These are phyloP conservation scores for Macrotyloma uniflorum DNA, from an alignment of 306 rosid genomes.

Conservation along the genomic window DNA sequence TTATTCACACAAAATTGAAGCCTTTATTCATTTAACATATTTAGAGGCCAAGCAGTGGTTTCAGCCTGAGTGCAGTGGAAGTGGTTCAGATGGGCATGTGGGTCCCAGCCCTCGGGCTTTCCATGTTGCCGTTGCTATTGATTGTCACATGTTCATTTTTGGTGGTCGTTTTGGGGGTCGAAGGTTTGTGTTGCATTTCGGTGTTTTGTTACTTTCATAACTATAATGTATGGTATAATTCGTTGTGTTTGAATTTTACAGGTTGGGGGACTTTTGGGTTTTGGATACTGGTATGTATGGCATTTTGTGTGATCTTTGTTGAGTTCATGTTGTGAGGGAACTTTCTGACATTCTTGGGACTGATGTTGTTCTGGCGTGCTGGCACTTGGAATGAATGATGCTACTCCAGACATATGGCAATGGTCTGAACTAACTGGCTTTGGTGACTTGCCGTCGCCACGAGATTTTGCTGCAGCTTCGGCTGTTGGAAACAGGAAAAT, in stretches of 20 bases:
- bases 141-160: constrained; percentile 95
- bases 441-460: constrained; percentile 91
- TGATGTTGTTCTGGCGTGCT: constrained; percentile 30
- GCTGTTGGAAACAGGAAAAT: constrained; percentile 89
- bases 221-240: not conserved
- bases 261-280: constrained; percentile 99
- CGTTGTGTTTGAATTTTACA: constrained; percentile 46
- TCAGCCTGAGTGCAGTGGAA: constrained; percentile 91
- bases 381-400: constrained; percentile 26
- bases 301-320: constrained; percentile 18
- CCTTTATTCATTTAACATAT: constrained; percentile 29
- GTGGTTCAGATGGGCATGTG: constrained; percentile 77
- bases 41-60: constrained; percentile 84
- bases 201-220: not conserved
- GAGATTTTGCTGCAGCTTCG: constrained; percentile 95
- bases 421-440: constrained; percentile 97
- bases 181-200: constrained; percentile 53
- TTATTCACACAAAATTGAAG: not conserved
- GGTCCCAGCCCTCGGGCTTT: constrained; percentile 94
- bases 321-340: not conserved
- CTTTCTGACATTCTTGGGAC: constrained; percentile 1
- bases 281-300: constrained; percentile 79
- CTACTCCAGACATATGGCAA: constrained; percentile 89
- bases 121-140: constrained; percentile 88
- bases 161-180: constrained; percentile 89